These are phyloP conservation scores for Immersiporthe knoxdaviesiana DNA, from an alignment of 2,329 filamentous ascomycete genomes.

Conservation along the genomic window DNA sequence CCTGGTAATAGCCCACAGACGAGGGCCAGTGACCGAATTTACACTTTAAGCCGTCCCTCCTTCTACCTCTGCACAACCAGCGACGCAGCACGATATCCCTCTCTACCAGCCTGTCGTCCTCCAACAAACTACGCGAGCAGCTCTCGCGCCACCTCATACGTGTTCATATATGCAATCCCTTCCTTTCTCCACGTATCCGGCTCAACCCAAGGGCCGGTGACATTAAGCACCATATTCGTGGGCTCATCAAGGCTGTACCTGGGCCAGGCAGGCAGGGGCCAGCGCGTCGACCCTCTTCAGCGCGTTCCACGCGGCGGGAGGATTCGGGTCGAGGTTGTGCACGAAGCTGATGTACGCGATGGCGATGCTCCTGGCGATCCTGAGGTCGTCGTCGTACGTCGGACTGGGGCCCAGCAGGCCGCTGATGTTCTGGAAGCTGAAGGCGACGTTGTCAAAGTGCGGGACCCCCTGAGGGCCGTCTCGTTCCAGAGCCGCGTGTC, in stretches of 20 bases:
- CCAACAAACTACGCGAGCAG: conserved; percentile 34
- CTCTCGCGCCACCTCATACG: conserved; percentile 42
- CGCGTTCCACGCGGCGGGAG: conserved; percentile 22
- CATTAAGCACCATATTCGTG: conserved; percentile 51
- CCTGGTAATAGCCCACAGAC: too few species aligned
- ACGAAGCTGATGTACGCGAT: conserved; percentile 50
- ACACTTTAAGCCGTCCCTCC: too few species aligned
- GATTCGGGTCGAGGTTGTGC: conserved; percentile 47
- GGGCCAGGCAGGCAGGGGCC: conserved; percentile 46
- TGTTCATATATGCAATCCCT: conserved; percentile 49
- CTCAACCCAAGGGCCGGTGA: conserved; percentile 48
- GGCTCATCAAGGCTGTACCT: conserved; percentile 42
- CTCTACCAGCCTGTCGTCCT: too few species aligned
- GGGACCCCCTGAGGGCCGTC: conserved; percentile 45
- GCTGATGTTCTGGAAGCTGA: conserved; percentile 55
- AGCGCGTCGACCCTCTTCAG: conserved; percentile 33
- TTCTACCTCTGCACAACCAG: too few species aligned
- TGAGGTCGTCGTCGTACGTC: conserved; percentile 43
- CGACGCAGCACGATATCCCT: too few species aligned
- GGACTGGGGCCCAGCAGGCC: conserved; percentile 51
- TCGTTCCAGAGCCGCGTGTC: conserved; percentile 51
- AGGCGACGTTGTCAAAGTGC: conserved; percentile 55
- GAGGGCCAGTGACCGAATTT: too few species aligned
- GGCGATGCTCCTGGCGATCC: conserved; percentile 43
- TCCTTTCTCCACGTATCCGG: conserved; percentile 51